These are phyloP conservation scores for Phlegmacium glaucopus DNA, from an alignment of 768 basidiomycete species.

Conservation along the genomic window DNA sequence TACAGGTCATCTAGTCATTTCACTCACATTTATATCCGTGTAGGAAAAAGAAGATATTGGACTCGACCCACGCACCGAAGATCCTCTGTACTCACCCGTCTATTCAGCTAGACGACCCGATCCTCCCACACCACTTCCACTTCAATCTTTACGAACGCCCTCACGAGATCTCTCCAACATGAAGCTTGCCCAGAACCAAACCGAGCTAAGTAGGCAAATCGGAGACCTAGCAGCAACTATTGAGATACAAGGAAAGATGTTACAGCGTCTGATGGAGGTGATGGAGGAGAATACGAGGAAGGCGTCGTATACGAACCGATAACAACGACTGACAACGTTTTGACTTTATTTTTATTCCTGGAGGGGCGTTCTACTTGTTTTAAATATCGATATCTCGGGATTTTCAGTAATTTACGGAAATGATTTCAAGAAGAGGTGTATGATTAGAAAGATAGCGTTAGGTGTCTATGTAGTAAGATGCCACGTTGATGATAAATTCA, in stretches of 20 bases:
- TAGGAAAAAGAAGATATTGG: conserved; percentile 1
- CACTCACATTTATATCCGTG: too few relatives aligned
- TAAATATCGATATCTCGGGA: too few relatives aligned
- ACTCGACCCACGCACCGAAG: neutral
- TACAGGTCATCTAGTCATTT: too few relatives aligned
- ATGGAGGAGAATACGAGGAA: conserved; percentile 21
- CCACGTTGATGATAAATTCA: too few relatives aligned
- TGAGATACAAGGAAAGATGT: conserved; percentile 56
- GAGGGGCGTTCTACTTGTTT: too few relatives aligned
- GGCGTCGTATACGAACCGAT: too few relatives aligned
- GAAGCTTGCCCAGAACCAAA: conserved; percentile 64
- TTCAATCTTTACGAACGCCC: conserved; percentile 8
- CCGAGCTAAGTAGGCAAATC: conserved; percentile 64
- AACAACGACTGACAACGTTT: too few relatives aligned
- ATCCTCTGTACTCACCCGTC: conserved; percentile 1
- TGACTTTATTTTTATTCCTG: too few relatives aligned
- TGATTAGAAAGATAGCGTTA: too few relatives aligned
- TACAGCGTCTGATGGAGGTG: conserved; percentile 34
- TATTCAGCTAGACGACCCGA: conserved; percentile 17
- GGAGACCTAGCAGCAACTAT: conserved; percentile 50
- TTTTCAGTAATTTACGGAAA: too few relatives aligned
- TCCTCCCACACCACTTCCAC: conserved; percentile 6
- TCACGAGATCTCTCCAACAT: conserved; percentile 48
- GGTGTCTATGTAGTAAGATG: too few relatives aligned
- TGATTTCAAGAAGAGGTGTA: too few relatives aligned